phyloP scores from a whole-genome alignment of 441 rosid genomes.

The Flueggea neowawraea region DNA sequence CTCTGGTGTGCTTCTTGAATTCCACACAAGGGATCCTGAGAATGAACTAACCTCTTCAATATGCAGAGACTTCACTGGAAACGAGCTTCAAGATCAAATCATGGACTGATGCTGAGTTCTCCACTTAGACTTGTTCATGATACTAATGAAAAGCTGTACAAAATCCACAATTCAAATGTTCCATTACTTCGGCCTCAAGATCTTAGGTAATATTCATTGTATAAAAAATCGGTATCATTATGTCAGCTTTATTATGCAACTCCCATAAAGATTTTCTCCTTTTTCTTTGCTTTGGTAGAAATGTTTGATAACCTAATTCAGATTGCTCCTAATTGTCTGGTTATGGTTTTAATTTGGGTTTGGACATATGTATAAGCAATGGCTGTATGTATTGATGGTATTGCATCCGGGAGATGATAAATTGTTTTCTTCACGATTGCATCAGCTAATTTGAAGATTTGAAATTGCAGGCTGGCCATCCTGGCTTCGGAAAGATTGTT shows the following conservation, averaged over 20 bases:
- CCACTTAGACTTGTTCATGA: slow-evolving; percentile 58
- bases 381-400: too few relatives aligned
- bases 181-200: slow-evolving; percentile 71
- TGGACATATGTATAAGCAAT: too few relatives aligned
- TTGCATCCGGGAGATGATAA: too few relatives aligned
- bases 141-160: slow-evolving; percentile 35
- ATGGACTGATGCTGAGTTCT: slow-evolving; percentile 84
- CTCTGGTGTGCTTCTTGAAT: too few relatives aligned
- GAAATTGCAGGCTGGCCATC: slow-evolving; percentile 60
- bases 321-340: too few relatives aligned
- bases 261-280: too few relatives aligned
- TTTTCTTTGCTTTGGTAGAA: too few relatives aligned
- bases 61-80: slow-evolving; percentile 93
- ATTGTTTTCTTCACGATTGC: too few relatives aligned
- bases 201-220: slow-evolving; percentile 48
- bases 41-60: slow-evolving; percentile 6
- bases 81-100: slow-evolving; percentile 72
- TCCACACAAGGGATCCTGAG: neutral
- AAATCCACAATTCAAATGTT: slow-evolving; percentile 28
- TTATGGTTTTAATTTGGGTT: too few relatives aligned
- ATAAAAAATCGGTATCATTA: too few relatives aligned
- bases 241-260: too few relatives aligned
- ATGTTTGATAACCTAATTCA: too few relatives aligned
- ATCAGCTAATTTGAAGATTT: slow-evolving; percentile 6
- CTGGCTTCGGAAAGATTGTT: slow-evolving; percentile 81